phyloP scores from a whole-genome alignment of 805 yeast genomes.

The Saccharomyces mikatae region DNA sequence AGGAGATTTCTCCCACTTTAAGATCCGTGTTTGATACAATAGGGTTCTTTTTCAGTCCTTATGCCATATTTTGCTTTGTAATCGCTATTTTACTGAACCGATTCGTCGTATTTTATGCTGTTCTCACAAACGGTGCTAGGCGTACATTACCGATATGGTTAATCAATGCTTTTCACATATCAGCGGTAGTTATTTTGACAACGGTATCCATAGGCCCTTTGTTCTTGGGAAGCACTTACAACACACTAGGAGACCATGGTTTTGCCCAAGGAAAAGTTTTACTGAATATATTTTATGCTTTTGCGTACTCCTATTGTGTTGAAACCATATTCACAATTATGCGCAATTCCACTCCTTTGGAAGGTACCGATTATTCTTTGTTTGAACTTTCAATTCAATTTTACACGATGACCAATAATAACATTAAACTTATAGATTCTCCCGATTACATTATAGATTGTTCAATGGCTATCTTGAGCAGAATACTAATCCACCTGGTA shows the following conservation, averaged over 20 bases:
- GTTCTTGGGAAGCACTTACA: background rate
- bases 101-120: constrained; percentile 37
- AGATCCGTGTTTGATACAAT: constrained; percentile 14
- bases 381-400: constrained; percentile 25
- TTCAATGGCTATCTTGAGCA: constrained; percentile 50
- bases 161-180: constrained; percentile 27
- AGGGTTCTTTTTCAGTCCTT: constrained; percentile 42
- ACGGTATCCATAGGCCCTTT: constrained; percentile 45
- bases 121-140: background rate
- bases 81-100: constrained; percentile 53
- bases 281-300: constrained; percentile 3
- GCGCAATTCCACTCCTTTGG: constrained; percentile 31
- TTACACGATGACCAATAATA: constrained; percentile 10
- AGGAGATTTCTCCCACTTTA: constrained; percentile 3
- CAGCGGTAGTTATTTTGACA: constrained; percentile 14
- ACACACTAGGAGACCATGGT: background rate
- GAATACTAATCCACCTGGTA: constrained; percentile 54
- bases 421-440: background rate
- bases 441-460: constrained; percentile 23
- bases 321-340: constrained; percentile 46
- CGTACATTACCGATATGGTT: constrained; percentile 21
- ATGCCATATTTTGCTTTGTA: constrained; percentile 46
- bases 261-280: background rate
- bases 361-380: constrained; percentile 23
- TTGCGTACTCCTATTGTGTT: constrained; percentile 38